These are phyloP conservation scores for Cordyceps militaris DNA, from an alignment of 2,329 filamentous ascomycete genomes.

Conservation along the genomic window DNA sequence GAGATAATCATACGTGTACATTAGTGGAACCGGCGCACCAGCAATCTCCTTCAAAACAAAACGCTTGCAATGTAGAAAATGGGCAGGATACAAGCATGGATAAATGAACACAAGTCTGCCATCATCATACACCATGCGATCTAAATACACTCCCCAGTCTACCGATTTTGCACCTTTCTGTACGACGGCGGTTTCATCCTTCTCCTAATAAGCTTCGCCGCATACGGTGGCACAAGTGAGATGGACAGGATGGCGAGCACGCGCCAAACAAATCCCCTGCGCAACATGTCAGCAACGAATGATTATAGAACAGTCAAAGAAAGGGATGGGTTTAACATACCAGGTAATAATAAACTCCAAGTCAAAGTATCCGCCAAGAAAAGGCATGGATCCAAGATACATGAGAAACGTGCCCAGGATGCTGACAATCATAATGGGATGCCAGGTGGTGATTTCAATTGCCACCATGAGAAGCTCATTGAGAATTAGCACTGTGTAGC, in stretches of 20 bases:
- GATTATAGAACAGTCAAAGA: neutral
- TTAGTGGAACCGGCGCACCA: too few relatives aligned
- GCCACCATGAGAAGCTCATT: conserved; percentile 98
- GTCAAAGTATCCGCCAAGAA: conserved; percentile 85
- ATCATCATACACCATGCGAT: neutral
- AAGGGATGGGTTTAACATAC: conserved; percentile 34
- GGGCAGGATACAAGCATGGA: neutral
- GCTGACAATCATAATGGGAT: conserved; percentile 79
- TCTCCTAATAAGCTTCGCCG: conserved; percentile 74
- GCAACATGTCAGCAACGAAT: conserved; percentile 16
- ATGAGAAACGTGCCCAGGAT: conserved; percentile 75
- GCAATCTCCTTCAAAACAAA: neutral
- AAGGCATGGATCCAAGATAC: conserved; percentile 79
- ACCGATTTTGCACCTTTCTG: conserved; percentile 77
- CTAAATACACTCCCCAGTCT: conserved; percentile 13
- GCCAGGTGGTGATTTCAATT: conserved; percentile 95
- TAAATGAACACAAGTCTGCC: neutral
- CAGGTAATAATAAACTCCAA: conserved; percentile 66
- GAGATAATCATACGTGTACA: too few relatives aligned
- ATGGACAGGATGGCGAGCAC: conserved; percentile 73
- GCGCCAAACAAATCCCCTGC: conserved; percentile 80
- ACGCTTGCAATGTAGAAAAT: neutral
- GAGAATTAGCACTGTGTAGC: conserved; percentile 83
- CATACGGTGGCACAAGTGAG: conserved; percentile 79
- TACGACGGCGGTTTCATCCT: conserved; percentile 90